A percentile compares a stretch with the other conserved stretches of the same genome.
Conservation (phyloP, 208 protist genomes). For the Trypanosoma cruzi region DNA sequence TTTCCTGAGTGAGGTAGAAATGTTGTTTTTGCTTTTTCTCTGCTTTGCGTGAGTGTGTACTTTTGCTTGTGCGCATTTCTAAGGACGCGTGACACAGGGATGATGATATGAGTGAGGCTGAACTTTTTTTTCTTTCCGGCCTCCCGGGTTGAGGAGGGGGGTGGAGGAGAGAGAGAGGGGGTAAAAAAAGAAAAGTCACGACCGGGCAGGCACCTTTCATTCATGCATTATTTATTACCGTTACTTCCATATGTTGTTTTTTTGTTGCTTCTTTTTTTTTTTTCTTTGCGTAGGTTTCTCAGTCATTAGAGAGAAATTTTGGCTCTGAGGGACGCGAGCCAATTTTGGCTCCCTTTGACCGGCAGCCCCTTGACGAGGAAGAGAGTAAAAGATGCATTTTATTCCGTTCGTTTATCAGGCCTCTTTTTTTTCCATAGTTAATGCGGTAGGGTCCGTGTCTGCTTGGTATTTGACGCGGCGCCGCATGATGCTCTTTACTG, state of each 20-base stretch:
- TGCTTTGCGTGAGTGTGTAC: neutral
- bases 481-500: slow-evolving; percentile 70
- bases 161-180: too few species aligned
- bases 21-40: neutral
- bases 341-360: neutral
- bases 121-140: neutral
- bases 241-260: neutral
- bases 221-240: neutral
- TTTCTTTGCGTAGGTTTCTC: neutral
- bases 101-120: neutral
- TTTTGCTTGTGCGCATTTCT: neutral
- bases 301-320: neutral
- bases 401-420: slow-evolving; percentile 60
- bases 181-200: neutral
- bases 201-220: neutral
- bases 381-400: slow-evolving; percentile 20
- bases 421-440: slow-evolving; percentile 57
- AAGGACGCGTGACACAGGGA: neutral
- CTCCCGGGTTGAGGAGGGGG: too few species aligned
- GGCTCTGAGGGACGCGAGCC: neutral
- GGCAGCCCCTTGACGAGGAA: neutral
- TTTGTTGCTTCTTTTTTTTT: neutral
- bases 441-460: slow-evolving; percentile 53
- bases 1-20: slow-evolving; percentile 1
- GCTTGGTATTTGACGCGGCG: slow-evolving; percentile 69